These are phyloP conservation scores for Cladosporium sphaerospermum DNA, from an alignment of 2,329 filamentous ascomycete species.

Conservation along the genomic window DNA sequence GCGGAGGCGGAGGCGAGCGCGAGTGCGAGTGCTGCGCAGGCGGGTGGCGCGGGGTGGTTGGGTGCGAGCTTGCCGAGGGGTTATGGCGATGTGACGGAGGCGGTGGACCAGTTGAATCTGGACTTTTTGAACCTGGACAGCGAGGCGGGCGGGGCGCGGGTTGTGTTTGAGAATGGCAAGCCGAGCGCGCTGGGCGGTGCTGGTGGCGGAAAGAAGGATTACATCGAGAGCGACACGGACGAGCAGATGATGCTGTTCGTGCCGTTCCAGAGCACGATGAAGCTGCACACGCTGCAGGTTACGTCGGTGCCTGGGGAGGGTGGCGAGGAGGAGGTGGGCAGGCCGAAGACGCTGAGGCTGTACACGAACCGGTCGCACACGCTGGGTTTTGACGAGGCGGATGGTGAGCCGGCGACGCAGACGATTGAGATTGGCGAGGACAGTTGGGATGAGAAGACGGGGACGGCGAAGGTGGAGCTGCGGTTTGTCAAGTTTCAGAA, in stretches of 20 bases:
- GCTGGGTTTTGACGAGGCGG: constrained; percentile 90
- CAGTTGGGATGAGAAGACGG: constrained; percentile 62
- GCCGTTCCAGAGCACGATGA: constrained; percentile 80
- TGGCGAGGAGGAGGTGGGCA: constrained; percentile 66
- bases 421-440: constrained; percentile 63
- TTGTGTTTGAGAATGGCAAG: constrained; percentile 61
- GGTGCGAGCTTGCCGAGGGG: constrained; percentile 70
- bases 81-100: constrained; percentile 75
- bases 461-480: constrained; percentile 52
- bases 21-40: constrained; percentile 23
- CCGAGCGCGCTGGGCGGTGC: constrained; percentile 56
- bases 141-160: constrained; percentile 64
- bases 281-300: constrained; percentile 80
- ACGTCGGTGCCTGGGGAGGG: constrained; percentile 67
- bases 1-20: constrained; percentile 47
- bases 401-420: constrained; percentile 77
- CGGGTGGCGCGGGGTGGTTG: constrained; percentile 54
- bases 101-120: constrained; percentile 71
- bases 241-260: constrained; percentile 92
- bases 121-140: constrained; percentile 85
- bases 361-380: constrained; percentile 87
- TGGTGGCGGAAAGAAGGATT: constrained; percentile 59
- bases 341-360: constrained; percentile 75
- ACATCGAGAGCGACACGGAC: constrained; percentile 93
- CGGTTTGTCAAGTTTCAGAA: constrained; percentile 98